phyloP scores from a whole-genome alignment of 331 rosid species.

The Malus hybrid region DNA sequence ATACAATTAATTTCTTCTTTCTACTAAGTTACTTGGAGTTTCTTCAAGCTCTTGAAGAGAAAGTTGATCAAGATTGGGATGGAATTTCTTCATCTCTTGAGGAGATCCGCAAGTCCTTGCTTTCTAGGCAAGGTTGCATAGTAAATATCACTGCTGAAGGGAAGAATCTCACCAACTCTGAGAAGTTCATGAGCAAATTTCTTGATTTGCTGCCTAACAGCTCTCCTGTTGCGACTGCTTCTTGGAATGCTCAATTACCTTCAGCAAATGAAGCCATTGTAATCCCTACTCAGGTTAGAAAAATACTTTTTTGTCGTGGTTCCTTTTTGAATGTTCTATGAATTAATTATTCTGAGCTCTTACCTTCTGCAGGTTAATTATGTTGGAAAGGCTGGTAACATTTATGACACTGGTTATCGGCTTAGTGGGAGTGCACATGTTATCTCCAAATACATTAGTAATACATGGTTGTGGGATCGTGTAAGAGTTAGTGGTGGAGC shows the following conservation, averaged over 20 bases:
- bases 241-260: slow-evolving; percentile 58
- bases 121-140: slow-evolving; percentile 70
- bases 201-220: slow-evolving; percentile 64
- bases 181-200: slow-evolving; percentile 58
- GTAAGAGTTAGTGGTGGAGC: slow-evolving; percentile 98
- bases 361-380: slow-evolving; percentile 68
- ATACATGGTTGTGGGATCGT: slow-evolving; percentile 98
- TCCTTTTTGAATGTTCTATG: not conserved
- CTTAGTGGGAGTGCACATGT: slow-evolving; percentile 89
- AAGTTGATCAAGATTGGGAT: slow-evolving; percentile 83
- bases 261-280: slow-evolving; percentile 76
- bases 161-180: slow-evolving; percentile 44
- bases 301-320: slow-evolving; percentile 3
- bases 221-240: slow-evolving; percentile 37
- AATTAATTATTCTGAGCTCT: slow-evolving; percentile 18
- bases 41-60: slow-evolving; percentile 71
- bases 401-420: slow-evolving; percentile 70
- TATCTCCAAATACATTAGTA: slow-evolving; percentile 76
- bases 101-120: slow-evolving; percentile 75
- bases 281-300: slow-evolving; percentile 80
- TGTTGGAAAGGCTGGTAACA: slow-evolving; percentile 88
- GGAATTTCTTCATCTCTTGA: slow-evolving; percentile 76
- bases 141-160: slow-evolving; percentile 78
- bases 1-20: not conserved
- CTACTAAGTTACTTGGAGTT: slow-evolving; percentile 73